phyloP scores from a whole-genome alignment of 2,329 filamentous ascomycete genomes.

The Cladosporium cucumerinum region DNA sequence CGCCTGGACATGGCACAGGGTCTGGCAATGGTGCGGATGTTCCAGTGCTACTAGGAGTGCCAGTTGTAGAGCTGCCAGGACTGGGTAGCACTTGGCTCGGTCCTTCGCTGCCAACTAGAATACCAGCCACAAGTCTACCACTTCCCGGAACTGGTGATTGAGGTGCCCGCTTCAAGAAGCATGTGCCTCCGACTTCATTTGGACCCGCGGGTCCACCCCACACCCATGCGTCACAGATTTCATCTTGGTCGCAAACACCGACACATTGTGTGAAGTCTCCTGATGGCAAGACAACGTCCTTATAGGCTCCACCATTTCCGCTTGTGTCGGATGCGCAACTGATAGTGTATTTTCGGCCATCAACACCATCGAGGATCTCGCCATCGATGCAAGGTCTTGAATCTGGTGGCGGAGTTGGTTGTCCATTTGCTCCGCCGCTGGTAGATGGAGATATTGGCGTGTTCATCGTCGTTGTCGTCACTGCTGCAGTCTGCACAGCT shows the following conservation, averaged over 20 bases:
- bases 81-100: background rate
- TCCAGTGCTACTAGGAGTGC: background rate
- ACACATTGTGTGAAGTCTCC: slow-evolving; percentile 16
- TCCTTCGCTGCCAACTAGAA: background rate
- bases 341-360: slow-evolving; percentile 11
- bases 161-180: slow-evolving; percentile 16
- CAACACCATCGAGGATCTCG: background rate
- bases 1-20: background rate
- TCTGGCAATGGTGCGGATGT: background rate
- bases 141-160: slow-evolving; percentile 1
- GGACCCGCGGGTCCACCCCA: slow-evolving; percentile 4
- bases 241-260: background rate
- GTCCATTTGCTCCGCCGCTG: background rate
- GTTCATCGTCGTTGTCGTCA: background rate
- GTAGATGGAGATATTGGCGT: background rate
- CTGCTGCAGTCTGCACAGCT: background rate
- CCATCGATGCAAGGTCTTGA: background rate
- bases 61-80: background rate
- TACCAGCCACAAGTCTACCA: slow-evolving; percentile 11
- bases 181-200: background rate
- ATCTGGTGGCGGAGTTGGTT: background rate
- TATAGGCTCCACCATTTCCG: slow-evolving; percentile 8
- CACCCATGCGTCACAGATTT: slow-evolving; percentile 12
- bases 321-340: slow-evolving; percentile 14
- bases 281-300: background rate